A percentile compares a stretch with the other conserved stretches of the same genome.
phyloP scores from a whole-genome alignment of 108 stramenopile species.

The Cylindrotheca closterium region DNA sequence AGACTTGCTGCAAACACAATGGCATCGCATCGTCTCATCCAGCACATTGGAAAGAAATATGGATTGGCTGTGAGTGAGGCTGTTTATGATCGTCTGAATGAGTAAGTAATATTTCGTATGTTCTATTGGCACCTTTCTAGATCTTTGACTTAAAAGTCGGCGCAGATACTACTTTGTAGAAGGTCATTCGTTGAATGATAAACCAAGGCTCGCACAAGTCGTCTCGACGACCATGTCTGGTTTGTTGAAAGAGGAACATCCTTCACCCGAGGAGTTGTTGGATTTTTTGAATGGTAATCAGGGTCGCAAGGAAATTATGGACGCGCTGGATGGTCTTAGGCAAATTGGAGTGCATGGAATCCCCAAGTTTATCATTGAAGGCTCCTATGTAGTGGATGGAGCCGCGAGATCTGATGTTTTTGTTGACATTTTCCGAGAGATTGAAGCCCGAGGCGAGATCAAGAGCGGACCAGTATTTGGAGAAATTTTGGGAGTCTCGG shows the following conservation, averaged over 20 bases:
- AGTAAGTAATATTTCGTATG: slow-evolving; percentile 32
- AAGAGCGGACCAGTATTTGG: slow-evolving; percentile 61
- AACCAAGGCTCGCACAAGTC: slow-evolving; percentile 50
- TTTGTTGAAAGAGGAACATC: slow-evolving; percentile 22
- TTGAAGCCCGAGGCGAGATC: slow-evolving; percentile 57
- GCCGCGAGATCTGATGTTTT: slow-evolving; percentile 65
- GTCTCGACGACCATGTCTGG: slow-evolving; percentile 41
- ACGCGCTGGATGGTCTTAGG: slow-evolving; percentile 42
- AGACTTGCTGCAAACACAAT: slow-evolving; percentile 80
- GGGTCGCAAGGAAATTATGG: slow-evolving; percentile 67
- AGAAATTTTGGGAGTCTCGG: slow-evolving; percentile 60
- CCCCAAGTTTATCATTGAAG: slow-evolving; percentile 86
- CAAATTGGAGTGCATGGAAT: slow-evolving; percentile 75
- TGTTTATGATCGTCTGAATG: slow-evolving; percentile 75
- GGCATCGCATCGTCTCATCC: slow-evolving; percentile 85
- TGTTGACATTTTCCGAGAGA: slow-evolving; percentile 67
- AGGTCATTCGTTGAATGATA: slow-evolving; percentile 61
- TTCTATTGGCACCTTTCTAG: too few relatives aligned
- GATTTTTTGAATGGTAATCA: slow-evolving; percentile 65
- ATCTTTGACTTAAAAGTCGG: too few relatives aligned
- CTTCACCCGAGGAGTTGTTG: slow-evolving; percentile 38
- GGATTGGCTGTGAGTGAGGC: slow-evolving; percentile 71
- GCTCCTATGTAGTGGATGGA: slow-evolving; percentile 69
- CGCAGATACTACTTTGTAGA: slow-evolving; percentile 71
- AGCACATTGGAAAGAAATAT: slow-evolving; percentile 71